Evolutionary conservation across 495 filamentous ascomycete species (phyloP), one percentile per base, ranked within the genome.

Genomic region (Cercophora sp.): DNA sequence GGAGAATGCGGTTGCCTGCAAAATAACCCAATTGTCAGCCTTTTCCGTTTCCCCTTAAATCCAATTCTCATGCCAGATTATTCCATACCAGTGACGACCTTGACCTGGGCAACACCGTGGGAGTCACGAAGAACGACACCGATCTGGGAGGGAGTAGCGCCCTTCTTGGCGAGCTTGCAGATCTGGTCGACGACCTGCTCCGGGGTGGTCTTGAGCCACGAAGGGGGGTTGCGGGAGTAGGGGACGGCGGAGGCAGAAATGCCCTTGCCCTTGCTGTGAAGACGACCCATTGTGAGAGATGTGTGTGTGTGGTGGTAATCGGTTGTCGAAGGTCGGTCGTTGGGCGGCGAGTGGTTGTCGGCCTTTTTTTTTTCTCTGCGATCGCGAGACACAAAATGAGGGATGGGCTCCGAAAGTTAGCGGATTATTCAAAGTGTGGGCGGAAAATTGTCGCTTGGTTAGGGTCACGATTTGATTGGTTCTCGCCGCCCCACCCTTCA

Each of bases 221-320:
- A 78, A 20, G 93, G 91, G 50, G 89, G 71, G 54, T 83, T 85
- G 77, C 94, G 92, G 47, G 88, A 94, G 85, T 97, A 97, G 56
- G 94, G 94, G 76, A 96, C 80, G 62, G 94, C 89, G 52, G 88
- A 94, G 76, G 87, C 76, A 48, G 89, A 86, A 72, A 97, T 97
- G 73, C 94, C 94, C 86, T 99, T 99, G 78, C 94, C 93, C 67
- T 96, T 96, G 81, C 81, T 87, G 88, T 99, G 94, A 82, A 98
- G 85, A 78, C 93, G 85, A 85, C 91, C 92, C 92, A 96, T 96
- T 69, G 69, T 87, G 76, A 64, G 64, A 63, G 76, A 64, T 70
- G 63, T 57, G 57, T n/a, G n/a, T n/a, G n/a, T n/a, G n/a, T 65
- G 60, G 52, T 57, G 58, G 58, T 66, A 61, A 48, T 58, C 56